Evolutionary conservation across 2,329 filamentous ascomycete species (phyloP), one percentile per base, ranked within the genome.

Genomic region (Westerdykella sp.): DNA sequence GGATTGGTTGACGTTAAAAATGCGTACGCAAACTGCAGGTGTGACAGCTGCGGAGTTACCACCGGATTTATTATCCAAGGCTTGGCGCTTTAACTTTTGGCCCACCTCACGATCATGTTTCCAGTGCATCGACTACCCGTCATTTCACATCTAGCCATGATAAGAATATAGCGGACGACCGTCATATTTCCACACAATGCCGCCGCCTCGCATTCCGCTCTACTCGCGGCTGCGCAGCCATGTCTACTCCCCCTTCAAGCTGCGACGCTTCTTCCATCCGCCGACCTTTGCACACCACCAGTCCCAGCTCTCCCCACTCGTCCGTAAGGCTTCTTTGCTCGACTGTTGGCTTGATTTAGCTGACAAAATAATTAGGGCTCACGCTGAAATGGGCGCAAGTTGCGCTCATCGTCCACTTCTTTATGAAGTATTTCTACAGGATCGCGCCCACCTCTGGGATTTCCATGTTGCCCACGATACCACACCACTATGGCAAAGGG

Each of bases 381-480:
- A 28, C 11, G 25, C 25, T 28, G 2, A 28, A 28, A 28, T 28
- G 25, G 7, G 25, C 25, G 11, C 25, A 28, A 12, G 11, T 28
- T 28, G 25, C 9, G 7, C 48, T 63, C 46, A 28, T 51, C 35
- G 37, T 42, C n/a, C 70, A 73, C 54, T 51, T 69, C 35, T 55
- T 67, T 49, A 42, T 51, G 25, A 54, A 54, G 22, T 83, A 93
- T 68, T 71, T 80, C 56, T 79, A 80, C 68, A 74, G 74, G 49
- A 57, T 83, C 51, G 76, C 76, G 15, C 67, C 73, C 4, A 81
- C 81, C 13, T 73, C 73, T 21, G 91, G 91, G 2, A 81, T 88
- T 3, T 91, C 85, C 14, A 97, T 97, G 93, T 77, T 93, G 40
- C 91, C 91, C 6, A 95, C 88, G 0, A 81, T 96, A 37, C 56